These are phyloP conservation scores for Ceriops zippeliana DNA, from an alignment of 345 rosid genomes.

Conservation along the genomic window DNA sequence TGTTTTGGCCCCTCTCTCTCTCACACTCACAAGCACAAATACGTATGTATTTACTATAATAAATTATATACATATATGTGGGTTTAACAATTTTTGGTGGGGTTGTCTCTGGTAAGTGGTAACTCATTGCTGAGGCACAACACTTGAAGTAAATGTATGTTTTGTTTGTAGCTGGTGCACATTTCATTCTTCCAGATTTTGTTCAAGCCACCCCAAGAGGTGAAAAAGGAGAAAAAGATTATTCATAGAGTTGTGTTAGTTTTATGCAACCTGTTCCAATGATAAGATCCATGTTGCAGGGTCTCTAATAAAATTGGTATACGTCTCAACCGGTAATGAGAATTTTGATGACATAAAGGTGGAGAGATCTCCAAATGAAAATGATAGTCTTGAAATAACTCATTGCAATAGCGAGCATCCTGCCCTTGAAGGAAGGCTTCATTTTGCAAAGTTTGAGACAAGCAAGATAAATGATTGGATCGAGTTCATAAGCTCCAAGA, in stretches of 20 bases:
- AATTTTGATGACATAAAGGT: slow-evolving; percentile 22
- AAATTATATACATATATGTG: too few species aligned
- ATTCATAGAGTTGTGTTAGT: neutral
- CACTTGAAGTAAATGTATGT: too few species aligned
- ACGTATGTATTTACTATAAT: too few species aligned
- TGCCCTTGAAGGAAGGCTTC: slow-evolving; percentile 57
- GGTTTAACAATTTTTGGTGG: too few species aligned
- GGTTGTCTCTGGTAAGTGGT: too few species aligned
- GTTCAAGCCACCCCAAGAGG: too few species aligned
- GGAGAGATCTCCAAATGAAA: slow-evolving; percentile 28
- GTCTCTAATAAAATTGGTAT: slow-evolving; percentile 77
- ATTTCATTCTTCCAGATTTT: too few species aligned
- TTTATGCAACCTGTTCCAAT: neutral
- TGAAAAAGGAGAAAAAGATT: too few species aligned
- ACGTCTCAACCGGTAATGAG: slow-evolving; percentile 45
- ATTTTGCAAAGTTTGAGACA: slow-evolving; percentile 83
- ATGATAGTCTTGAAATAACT: slow-evolving; percentile 23
- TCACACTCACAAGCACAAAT: too few species aligned
- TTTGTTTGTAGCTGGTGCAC: too few species aligned
- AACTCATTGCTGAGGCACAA: too few species aligned
- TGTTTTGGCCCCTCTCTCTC: too few species aligned
- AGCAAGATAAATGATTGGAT: slow-evolving; percentile 77
- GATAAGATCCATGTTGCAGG: slow-evolving; percentile 41
- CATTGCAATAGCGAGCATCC: slow-evolving; percentile 21
- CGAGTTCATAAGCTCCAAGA: slow-evolving; percentile 59